A percentile compares a stretch with the other conserved stretches of the same genome.
Evolutionary conservation across 2,329 filamentous ascomycete genomes (phyloP).

Genomic region (Chaetoscypha palmicola): DNA sequence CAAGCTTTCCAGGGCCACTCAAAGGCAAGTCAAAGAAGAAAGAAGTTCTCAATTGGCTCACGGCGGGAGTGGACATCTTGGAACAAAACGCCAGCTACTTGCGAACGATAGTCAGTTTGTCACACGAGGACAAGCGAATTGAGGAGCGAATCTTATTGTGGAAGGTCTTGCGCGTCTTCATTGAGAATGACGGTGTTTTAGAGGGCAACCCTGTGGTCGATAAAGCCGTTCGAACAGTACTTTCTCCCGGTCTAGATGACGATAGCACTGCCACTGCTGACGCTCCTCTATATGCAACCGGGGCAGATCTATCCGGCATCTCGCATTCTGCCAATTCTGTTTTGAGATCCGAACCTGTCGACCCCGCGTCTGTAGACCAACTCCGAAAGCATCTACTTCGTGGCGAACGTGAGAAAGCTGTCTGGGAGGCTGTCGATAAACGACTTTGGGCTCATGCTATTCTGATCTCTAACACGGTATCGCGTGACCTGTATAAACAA

Average conservation of each 20-base stretch:
- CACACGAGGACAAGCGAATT: constrained; percentile 59
- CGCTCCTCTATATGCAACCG: constrained; percentile 32
- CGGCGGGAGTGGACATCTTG: constrained; percentile 64
- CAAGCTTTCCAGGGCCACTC: constrained; percentile 83
- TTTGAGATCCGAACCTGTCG: constrained; percentile 57
- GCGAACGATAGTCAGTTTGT: constrained; percentile 43
- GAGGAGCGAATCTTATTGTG: constrained; percentile 79
- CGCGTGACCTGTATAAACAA: constrained; percentile 80
- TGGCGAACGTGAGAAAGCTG: constrained; percentile 83
- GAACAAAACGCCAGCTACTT: constrained; percentile 44
- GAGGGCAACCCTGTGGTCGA: constrained; percentile 68
- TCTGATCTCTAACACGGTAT: constrained; percentile 72
- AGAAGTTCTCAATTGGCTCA: constrained; percentile 77
- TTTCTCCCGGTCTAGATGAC: constrained; percentile 53
- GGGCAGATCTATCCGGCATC: constrained; percentile 35
- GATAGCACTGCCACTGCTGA: constrained; percentile 18
- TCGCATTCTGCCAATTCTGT: constrained; percentile 30
- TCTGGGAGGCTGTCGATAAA: constrained; percentile 89
- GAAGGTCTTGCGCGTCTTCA: constrained; percentile 74
- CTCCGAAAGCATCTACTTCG: constrained; percentile 67
- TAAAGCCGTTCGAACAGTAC: constrained; percentile 65
- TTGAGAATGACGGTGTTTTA: constrained; percentile 79
- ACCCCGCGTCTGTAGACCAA: constrained; percentile 61
- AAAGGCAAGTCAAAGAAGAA: constrained; percentile 94
- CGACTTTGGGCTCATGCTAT: constrained; percentile 95